These are phyloP conservation scores for Yamadazyma phyllophila DNA, from an alignment of 805 yeast genomes.

Conservation along the genomic window DNA sequence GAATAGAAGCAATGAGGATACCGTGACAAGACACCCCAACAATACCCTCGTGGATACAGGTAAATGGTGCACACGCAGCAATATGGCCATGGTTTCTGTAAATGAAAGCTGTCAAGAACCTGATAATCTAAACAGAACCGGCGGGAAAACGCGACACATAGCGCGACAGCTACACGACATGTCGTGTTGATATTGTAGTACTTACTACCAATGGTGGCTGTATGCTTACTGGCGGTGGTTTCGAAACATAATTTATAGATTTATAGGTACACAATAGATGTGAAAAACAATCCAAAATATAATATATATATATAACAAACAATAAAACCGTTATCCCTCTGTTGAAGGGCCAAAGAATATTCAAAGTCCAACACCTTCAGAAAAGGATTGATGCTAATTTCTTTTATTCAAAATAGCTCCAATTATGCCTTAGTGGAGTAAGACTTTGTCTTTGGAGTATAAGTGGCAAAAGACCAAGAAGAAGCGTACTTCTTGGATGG, in stretches of 20 bases:
- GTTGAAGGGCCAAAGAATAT: no score
- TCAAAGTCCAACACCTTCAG: no score
- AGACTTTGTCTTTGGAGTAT: slow-evolving; percentile 48
- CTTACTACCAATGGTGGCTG: no score
- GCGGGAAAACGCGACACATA: no score
- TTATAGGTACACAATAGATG: slow-evolving; percentile 6
- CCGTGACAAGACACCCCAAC: slow-evolving; percentile 34
- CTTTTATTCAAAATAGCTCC: background rate
- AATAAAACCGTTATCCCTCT: background rate
- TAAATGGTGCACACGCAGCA: slow-evolving; percentile 19
- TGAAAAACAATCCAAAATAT: slow-evolving; percentile 7
- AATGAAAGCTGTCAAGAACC: background rate
- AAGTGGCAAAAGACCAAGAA: slow-evolving; percentile 24
- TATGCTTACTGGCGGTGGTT: background rate
- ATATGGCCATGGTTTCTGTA: slow-evolving; percentile 6
- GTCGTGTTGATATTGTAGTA: no score
- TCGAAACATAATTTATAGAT: slow-evolving; percentile 7
- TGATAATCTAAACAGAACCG: no score
- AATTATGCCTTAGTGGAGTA: slow-evolving; percentile 55
- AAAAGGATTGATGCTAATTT: no score
- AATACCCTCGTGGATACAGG: slow-evolving; percentile 51
- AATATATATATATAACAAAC: slow-evolving; percentile 8
- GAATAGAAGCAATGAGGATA: slow-evolving; percentile 27
- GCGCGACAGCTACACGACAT: background rate
- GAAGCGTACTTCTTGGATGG: slow-evolving; percentile 42